These are phyloP conservation scores for Beverwykella pulmonaria DNA, from an alignment of 495 filamentous ascomycete species.

Conservation along the genomic window DNA sequence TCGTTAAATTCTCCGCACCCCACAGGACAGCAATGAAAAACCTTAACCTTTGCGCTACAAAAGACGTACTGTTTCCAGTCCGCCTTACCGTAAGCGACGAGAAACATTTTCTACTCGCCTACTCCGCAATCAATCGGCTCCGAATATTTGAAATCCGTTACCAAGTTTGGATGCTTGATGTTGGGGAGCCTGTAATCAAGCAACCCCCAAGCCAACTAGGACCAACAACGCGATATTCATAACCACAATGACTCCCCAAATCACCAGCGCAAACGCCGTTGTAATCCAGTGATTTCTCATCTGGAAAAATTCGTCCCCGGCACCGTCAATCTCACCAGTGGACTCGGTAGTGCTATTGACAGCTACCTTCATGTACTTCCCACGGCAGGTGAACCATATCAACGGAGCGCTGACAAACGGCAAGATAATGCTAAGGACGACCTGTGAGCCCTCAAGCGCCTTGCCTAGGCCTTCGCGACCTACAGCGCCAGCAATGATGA, in stretches of 20 bases:
- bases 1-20: no score
- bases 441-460: constrained; percentile 78
- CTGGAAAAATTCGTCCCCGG: constrained; percentile 24
- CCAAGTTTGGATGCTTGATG: no score
- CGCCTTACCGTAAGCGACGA: no score
- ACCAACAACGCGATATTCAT: constrained; percentile 49
- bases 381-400: constrained; percentile 83
- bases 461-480: constrained; percentile 69
- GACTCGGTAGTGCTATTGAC: constrained; percentile 16
- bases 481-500: constrained; percentile 79
- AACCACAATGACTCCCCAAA: constrained; percentile 48
- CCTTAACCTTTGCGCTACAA: no score
- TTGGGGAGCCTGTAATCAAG: neutral
- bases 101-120: no score
- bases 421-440: constrained; percentile 76
- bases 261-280: constrained; percentile 39
- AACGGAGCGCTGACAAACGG: constrained; percentile 82
- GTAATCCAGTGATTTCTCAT: constrained; percentile 47
- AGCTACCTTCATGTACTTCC: constrained; percentile 76
- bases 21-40: no score
- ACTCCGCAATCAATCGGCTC: no score
- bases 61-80: no score
- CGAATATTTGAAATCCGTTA: no score
- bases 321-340: neutral
- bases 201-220: constrained; percentile 37